Conservation (phyloP, 495 filamentous ascomycete species). For the Penicillium soppii region DNA sequence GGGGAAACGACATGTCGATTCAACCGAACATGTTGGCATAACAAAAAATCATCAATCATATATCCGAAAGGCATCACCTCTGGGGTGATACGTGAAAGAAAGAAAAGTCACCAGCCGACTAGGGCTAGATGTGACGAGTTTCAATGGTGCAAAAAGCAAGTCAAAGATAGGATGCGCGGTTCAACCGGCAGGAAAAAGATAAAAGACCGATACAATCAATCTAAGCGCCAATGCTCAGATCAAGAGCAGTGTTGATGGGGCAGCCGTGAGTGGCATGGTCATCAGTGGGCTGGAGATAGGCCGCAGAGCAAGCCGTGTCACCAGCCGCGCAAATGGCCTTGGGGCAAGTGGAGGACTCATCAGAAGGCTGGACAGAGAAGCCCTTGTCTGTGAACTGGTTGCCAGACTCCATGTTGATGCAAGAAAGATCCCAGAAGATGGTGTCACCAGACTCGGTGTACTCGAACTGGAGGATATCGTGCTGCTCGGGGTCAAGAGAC, state of each 20-base stretch:
- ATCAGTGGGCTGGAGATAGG: conserved; percentile 43
- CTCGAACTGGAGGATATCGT: conserved; percentile 46
- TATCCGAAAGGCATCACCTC: conserved; percentile 15
- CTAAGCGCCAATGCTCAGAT: conserved; percentile 34
- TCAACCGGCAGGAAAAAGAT: conserved; percentile 24
- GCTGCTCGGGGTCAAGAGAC: conserved; percentile 24
- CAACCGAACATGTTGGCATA: conserved; percentile 30
- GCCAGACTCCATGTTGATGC: conserved; percentile 39
- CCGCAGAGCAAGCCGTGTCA: conserved; percentile 36
- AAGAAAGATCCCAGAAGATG: conserved; percentile 47
- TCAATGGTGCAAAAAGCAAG: conserved; percentile 13
- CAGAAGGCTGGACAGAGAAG: conserved; percentile 37
- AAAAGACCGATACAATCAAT: conserved; percentile 3
- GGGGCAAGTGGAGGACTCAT: conserved; percentile 31
- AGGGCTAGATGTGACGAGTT: conserved; percentile 6
- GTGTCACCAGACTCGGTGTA: conserved; percentile 37
- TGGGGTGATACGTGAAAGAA: conserved; percentile 19
- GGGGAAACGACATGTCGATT: conserved; percentile 27
- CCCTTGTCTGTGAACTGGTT: conserved; percentile 43
- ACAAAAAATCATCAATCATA: conserved; percentile 13
- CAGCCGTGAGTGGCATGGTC: conserved; percentile 48
- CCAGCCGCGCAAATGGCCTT: conserved; percentile 39
- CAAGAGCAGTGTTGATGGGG: conserved; percentile 42
- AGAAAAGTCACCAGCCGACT: conserved; percentile 15
- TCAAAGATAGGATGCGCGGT: conserved; percentile 23